Conservation (phyloP, 805 yeast genomes). For the Yarrowia sp. region DNA sequence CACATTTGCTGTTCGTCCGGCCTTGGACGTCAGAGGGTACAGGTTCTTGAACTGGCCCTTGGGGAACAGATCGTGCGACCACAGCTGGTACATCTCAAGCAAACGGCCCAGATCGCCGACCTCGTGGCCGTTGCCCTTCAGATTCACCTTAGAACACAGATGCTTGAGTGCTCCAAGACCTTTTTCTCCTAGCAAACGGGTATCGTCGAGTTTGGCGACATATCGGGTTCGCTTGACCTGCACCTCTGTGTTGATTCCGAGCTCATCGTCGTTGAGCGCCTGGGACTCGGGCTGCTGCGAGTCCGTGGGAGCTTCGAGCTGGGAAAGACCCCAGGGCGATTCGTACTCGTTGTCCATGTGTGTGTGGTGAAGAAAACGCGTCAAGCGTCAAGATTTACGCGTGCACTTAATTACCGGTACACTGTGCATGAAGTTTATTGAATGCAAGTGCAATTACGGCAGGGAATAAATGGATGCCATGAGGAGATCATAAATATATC, state of each 20-base stretch:
- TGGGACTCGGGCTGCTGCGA: neutral
- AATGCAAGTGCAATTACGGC: no score
- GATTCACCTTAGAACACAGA: constrained; percentile 41
- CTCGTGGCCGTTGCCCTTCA: constrained; percentile 47
- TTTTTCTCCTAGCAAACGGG: constrained; percentile 48
- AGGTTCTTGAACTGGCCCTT: constrained; percentile 76
- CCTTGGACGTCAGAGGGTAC: constrained; percentile 49
- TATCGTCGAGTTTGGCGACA: constrained; percentile 51
- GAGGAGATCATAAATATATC: no score
- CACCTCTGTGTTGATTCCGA: constrained; percentile 33
- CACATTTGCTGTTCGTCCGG: neutral
- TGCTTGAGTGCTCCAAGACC: constrained; percentile 50
- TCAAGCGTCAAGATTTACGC: neutral
- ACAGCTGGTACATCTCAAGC: constrained; percentile 59
- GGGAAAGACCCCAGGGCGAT: neutral
- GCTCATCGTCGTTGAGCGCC: constrained; percentile 17
- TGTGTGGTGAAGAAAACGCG: neutral
- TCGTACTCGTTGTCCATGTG: constrained; percentile 20
- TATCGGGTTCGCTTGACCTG: constrained; percentile 36
- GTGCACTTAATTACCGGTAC: neutral
- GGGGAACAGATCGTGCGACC: constrained; percentile 78
- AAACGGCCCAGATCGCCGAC: constrained; percentile 50
- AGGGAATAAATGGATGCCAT: no score
- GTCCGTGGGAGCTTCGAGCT: neutral
- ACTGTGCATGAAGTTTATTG: neutral